phyloP scores from a whole-genome alignment of 208 protist genomes.

The Acanthamoeba divionensis region DNA sequence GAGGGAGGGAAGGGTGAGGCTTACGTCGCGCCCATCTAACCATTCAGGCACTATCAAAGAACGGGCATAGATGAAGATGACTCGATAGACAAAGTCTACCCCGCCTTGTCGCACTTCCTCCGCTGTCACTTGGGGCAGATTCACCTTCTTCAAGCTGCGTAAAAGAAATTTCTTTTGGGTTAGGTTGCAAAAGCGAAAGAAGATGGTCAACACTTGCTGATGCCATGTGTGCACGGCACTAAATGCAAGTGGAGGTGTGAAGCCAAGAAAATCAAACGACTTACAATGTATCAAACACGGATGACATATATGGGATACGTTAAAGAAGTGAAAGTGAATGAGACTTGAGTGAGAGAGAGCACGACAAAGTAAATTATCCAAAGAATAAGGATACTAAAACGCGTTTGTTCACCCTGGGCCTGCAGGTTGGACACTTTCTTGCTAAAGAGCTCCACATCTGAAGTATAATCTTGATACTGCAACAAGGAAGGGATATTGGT shows the following conservation, averaged over 20 bases:
- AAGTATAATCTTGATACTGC: constrained; percentile 27
- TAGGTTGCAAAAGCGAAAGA: background rate
- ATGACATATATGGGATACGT: too few relatives aligned
- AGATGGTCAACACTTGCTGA: background rate
- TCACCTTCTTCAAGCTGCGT: background rate
- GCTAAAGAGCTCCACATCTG: background rate
- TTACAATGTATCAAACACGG: constrained; percentile 12
- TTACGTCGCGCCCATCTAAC: background rate
- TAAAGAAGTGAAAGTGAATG: too few relatives aligned
- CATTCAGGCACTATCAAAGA: background rate
- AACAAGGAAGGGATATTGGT: background rate
- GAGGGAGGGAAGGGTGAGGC: background rate
- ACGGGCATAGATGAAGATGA: background rate
- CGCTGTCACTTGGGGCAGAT: background rate
- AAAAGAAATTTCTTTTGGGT: background rate
- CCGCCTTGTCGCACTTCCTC: background rate
- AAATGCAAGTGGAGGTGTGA: background rate
- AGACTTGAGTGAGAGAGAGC: too few relatives aligned
- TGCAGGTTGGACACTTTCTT: constrained; percentile 1
- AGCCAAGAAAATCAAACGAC: background rate
- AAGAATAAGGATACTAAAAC: too few relatives aligned
- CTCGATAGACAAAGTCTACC: background rate
- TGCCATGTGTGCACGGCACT: background rate
- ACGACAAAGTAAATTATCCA: too few relatives aligned
- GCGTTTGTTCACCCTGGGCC: background rate